A percentile compares a stretch with the other conserved stretches of the same genome.
Evolutionary conservation across 257 asterid genomes (phyloP).

Genomic region (Asclepias syriaca): DNA sequence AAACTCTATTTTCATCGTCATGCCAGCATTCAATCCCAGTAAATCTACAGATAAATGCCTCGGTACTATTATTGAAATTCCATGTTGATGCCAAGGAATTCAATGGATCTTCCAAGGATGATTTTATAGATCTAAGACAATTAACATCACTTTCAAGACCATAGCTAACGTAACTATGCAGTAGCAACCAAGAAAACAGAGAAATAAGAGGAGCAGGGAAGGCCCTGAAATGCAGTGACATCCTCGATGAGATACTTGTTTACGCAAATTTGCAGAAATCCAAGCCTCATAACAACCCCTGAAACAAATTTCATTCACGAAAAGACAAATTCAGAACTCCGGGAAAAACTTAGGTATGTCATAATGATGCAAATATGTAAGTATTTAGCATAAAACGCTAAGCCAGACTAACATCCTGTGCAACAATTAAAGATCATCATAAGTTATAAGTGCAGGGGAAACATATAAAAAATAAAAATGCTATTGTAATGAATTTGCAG

Average conservation of each 20-base stretch:
- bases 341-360: not conserved
- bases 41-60: constrained; percentile 61
- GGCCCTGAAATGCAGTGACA: constrained; percentile 25
- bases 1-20: constrained; percentile 52
- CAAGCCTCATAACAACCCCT: constrained; percentile 18
- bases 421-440: not conserved
- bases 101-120: constrained; percentile 51
- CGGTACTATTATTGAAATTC: constrained; percentile 50
- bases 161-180: constrained; percentile 21
- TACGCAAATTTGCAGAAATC: constrained; percentile 10
- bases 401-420: not conserved
- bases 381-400: not conserved
- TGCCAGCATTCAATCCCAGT: constrained; percentile 82
- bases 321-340: constrained; percentile 7
- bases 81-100: constrained; percentile 41
- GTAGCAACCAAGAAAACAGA: constrained; percentile 39
- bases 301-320: constrained; percentile 13
- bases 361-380: not conserved
- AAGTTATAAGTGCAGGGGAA: not conserved
- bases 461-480: not conserved
- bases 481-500: not conserved
- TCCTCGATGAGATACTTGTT: constrained; percentile 13
- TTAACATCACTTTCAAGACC: constrained; percentile 48
- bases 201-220: constrained; percentile 25
- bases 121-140: constrained; percentile 49